Percentiles rank a stretch among this genome's conserved stretches.
Conservation (phyloP, 768 basidiomycete species). For the Boletus tomentosulus region DNA sequence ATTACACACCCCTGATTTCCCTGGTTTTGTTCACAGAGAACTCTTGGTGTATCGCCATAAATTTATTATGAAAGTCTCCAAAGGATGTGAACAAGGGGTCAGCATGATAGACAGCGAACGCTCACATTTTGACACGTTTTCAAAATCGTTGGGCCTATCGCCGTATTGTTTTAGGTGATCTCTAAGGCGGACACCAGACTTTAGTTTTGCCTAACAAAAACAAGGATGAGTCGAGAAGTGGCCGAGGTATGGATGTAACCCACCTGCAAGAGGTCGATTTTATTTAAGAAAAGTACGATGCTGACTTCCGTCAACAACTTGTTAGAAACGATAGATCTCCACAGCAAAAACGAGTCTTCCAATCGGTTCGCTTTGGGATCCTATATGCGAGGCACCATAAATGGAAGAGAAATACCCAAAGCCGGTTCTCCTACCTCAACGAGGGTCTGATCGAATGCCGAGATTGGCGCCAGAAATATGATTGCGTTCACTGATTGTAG, state of each 20-base stretch:
- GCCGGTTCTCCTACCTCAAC: conserved; percentile 45
- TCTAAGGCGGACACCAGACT: conserved; percentile 67
- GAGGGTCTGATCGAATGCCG: conserved; percentile 81
- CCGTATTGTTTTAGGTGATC: conserved; percentile 70
- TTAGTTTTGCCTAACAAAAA: conserved; percentile 57
- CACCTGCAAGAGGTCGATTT: conserved; percentile 73
- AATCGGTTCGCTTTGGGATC: conserved; percentile 71
- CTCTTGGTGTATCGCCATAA: conserved; percentile 63
- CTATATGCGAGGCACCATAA: conserved; percentile 32
- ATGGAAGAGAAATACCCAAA: conserved; percentile 3
- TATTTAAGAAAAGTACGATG: conserved; percentile 80
- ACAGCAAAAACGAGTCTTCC: conserved; percentile 74
- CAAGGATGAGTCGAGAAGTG: background rate
- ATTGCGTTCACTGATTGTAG: conserved; percentile 67
- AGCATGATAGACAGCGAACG: conserved; percentile 6
- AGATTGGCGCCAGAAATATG: conserved; percentile 86
- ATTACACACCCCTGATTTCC: conserved; percentile 62
- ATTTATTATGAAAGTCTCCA: conserved; percentile 71
- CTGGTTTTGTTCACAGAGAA: conserved; percentile 67
- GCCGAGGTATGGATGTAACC: conserved; percentile 3
- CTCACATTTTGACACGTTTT: conserved; percentile 70
- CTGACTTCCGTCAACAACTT: conserved; percentile 69
- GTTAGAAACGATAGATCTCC: conserved; percentile 71
- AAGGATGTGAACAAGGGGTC: conserved; percentile 3
- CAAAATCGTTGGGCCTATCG: conserved; percentile 75